Base-by-base conservation (phyloP, 257 asterid genomes). In the Solanum ossicruentum region DNA sequence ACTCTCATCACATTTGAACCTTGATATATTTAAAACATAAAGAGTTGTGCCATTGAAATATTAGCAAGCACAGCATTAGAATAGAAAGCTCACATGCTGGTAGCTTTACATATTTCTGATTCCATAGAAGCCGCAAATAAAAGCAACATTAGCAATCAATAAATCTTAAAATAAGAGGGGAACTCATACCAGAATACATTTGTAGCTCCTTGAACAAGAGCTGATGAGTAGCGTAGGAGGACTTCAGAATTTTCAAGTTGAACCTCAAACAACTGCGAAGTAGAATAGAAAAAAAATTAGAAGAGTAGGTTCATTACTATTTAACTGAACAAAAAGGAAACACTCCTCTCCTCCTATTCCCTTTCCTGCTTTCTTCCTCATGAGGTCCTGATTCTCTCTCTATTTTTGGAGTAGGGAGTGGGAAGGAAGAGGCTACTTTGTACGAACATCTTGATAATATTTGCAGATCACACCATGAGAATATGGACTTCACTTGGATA, bases 151-250 rank as follows among this genome's bases (percentile, higher is more conserved):
- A 16, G 21, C 82, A 23, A 75, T 23, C 45, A 23, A 75, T 23
- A 7, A 75, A 75, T 75, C n/a, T 23, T 49, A 75, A 49, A 23
- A 49, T 49, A 49, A 75, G 36, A 84, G 58, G 12, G 61, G 43
- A 88, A 85, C 77, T 87, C 95, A 87, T 94, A 97, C 99, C 99
- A 97, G 92, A 97, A 97, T 84, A 97, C 98, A 91, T 90, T 94
- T 88, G 93, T 91, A 88, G 98, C 97, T 87, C 98, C 99, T 91
- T 95, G 97, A 81, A 95, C 94, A 83, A 97, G 98, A 88, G 99
- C 99, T 78, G 94, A 92, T 20, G 98, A 95, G 86, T 89, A 95
- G 17, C 99, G 98, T 49, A 93, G 95, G 69, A 94, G 94, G 85
- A 89, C 93, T 86, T 93, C 98, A 26, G 93, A 92, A 87, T 88